phyloP scores from a whole-genome alignment of 2,329 filamentous ascomycete species.

The Ceratocystis cacaofunesta region DNA sequence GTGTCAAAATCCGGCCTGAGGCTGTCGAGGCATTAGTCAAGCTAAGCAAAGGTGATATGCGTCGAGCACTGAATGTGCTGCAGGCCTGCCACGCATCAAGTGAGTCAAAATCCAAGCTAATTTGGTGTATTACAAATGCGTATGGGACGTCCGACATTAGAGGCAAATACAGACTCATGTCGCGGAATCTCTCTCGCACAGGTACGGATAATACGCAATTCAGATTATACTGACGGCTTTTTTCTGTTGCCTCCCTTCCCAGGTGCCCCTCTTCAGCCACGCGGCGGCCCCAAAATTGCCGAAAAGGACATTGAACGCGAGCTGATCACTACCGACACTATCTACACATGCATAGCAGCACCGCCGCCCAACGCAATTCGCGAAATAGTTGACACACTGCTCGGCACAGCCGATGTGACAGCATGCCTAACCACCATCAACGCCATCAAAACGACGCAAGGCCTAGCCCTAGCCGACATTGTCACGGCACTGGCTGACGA shows the following conservation, averaged over 20 bases:
- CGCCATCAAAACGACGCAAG: conserved; percentile 69
- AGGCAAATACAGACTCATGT: background rate
- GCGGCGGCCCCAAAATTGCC: conserved; percentile 42
- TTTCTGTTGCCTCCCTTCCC: background rate
- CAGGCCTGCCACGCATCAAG: conserved; percentile 94
- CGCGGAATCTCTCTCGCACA: background rate
- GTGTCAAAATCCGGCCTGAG: conserved; percentile 65
- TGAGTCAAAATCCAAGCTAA: conserved; percentile 27
- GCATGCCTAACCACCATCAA: conserved; percentile 81
- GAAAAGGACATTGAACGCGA: conserved; percentile 59
- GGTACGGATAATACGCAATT: background rate
- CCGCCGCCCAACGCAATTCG: conserved; percentile 80
- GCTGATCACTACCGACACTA: conserved; percentile 71
- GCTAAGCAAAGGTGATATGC: conserved; percentile 91
- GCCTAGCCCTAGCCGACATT: conserved; percentile 84
- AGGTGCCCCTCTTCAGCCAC: conserved; percentile 54
- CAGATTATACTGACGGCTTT: conserved; percentile 1
- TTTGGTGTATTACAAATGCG: background rate
- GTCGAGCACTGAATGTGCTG: conserved; percentile 81
- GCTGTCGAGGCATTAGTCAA: conserved; percentile 72
- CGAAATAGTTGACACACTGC: conserved; percentile 68
- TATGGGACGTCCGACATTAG: too few relatives aligned
- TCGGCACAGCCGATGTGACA: conserved; percentile 74
- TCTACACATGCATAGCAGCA: conserved; percentile 94
- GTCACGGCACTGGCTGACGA: conserved; percentile 76